Evolutionary conservation across 148 eudicot species (phyloP), one percentile per base, ranked within the genome.

Genomic region (Dianthus caryophyllus): DNA sequence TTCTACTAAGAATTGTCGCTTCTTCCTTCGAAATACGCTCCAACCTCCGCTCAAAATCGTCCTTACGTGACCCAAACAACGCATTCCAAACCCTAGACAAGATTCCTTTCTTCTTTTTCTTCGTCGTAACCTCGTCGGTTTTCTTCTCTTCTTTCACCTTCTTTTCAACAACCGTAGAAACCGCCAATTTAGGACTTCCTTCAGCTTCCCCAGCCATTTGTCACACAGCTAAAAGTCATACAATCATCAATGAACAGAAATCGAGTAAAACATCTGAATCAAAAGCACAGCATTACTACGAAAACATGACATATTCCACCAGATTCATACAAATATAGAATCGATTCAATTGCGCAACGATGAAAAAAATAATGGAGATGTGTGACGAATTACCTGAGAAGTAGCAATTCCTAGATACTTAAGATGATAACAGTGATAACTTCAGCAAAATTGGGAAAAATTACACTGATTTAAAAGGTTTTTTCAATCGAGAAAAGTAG

Each of bases 11-110:
- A 77, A 88, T 71, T 72, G 78, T 30, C 59, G 84, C 81, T 69
- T 91, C 97, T 69, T 88, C 91, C 76, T 84, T 91, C 9, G 91
- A 83, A 60, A 91, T 83, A 44, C 85, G 74, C 71, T 88, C 78
- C 77, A 91, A 62, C 73, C 91, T 84, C 80, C 80, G 75, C 80
- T 82, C 89, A 65, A 84, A 86, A 79, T 91, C 97, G 74, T 86
- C 86, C 20, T 81, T 77, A 13, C 79, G 75, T 1, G 69, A 53
- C 22, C 97, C 78, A 67, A 91, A 86, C 22, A 91, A 43, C 30
- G 78, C 74, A 64, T 83, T 78, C 95, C 91, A 91, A 1, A 91
- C 66, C 66, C 96, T 78, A 26, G 91, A 86, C 2, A 91, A 5
- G 21, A 91, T 0, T 67, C 97, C 97, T 64, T 65, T 79, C 77